Evolutionary conservation across 1,139 yeast species (phyloP).

Genomic region (Taphrina confusa): DNA sequence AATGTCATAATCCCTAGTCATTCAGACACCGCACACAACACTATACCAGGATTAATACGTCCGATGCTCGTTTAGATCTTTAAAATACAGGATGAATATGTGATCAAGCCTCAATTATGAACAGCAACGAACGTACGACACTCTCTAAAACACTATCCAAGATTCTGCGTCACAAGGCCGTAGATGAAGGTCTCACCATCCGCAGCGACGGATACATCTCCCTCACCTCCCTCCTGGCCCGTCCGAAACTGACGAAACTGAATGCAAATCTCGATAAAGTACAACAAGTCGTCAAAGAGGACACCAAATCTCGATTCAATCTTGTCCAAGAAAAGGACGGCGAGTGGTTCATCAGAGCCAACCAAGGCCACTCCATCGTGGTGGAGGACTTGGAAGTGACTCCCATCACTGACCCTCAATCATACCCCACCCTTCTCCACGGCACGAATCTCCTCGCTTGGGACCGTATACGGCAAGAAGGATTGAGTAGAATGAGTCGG

Average conservation of each 20-base stretch:
- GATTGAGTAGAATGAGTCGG: slow-evolving; percentile 68
- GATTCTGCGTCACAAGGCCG: slow-evolving; percentile 80
- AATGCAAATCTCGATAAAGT: slow-evolving; percentile 61
- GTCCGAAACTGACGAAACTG: slow-evolving; percentile 57
- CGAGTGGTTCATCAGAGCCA: slow-evolving; percentile 66
- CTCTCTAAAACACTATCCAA: slow-evolving; percentile 57
- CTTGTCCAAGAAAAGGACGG: slow-evolving; percentile 45
- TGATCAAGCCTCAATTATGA: not conserved
- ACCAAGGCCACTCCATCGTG: slow-evolving; percentile 82
- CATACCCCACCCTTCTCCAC: slow-evolving; percentile 58
- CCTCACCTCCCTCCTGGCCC: slow-evolving; percentile 47
- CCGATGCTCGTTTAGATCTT: too few relatives aligned
- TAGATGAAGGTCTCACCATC: slow-evolving; percentile 64
- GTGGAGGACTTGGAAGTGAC: slow-evolving; percentile 52
- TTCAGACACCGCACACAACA: too few relatives aligned
- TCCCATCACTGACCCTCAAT: slow-evolving; percentile 36
- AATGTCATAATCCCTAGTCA: too few relatives aligned
- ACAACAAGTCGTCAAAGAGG: slow-evolving; percentile 59
- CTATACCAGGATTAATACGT: too few relatives aligned
- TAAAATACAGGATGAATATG: too few relatives aligned
- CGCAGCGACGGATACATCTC: slow-evolving; percentile 60
- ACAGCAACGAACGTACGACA: slow-evolving; percentile 11
- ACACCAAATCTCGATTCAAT: slow-evolving; percentile 70
- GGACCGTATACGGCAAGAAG: slow-evolving; percentile 52
- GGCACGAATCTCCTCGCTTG: slow-evolving; percentile 69